A percentile compares a stretch with the other conserved stretches of the same genome.
phyloP scores from a whole-genome alignment of 1,284 basidiomycete species.

The Rhodotorula sp. region DNA sequence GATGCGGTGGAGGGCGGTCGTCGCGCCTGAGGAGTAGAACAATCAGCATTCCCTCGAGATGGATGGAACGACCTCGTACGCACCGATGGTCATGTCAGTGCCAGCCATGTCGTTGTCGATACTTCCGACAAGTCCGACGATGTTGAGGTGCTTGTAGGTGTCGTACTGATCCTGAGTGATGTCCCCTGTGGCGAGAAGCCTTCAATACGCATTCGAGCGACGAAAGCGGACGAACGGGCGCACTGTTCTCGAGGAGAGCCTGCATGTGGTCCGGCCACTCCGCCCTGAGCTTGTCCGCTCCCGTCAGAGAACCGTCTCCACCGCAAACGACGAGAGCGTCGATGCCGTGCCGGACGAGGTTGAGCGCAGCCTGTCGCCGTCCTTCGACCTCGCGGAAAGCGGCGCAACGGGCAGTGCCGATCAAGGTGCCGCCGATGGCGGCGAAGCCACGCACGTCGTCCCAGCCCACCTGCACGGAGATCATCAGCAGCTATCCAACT shows the following conservation, averaged over 20 bases:
- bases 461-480: slow-evolving; percentile 69
- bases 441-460: slow-evolving; percentile 97
- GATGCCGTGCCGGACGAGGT: slow-evolving; percentile 92
- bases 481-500: not conserved
- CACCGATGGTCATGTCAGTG: slow-evolving; percentile 90
- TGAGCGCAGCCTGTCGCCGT: slow-evolving; percentile 78
- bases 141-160: slow-evolving; percentile 78
- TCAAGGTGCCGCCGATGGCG: slow-evolving; percentile 83
- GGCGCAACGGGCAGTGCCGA: slow-evolving; percentile 88
- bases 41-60: no score
- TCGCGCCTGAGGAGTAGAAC: slow-evolving; percentile 57
- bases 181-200: slow-evolving; percentile 51
- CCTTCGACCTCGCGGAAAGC: slow-evolving; percentile 86
- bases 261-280: slow-evolving; percentile 88
- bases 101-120: slow-evolving; percentile 99
- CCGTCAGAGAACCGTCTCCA: slow-evolving; percentile 93
- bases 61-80: not conserved
- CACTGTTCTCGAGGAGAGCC: slow-evolving; percentile 64
- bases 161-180: slow-evolving; percentile 74
- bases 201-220: not conserved
- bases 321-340: slow-evolving; percentile 96
- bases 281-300: slow-evolving; percentile 86
- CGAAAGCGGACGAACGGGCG: slow-evolving; percentile 23
- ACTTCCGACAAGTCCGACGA: slow-evolving; percentile 94
- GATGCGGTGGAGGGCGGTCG: slow-evolving; percentile 91